phyloP scores from a whole-genome alignment of 2,329 filamentous ascomycete species.

The Fonsecaea nubica region DNA sequence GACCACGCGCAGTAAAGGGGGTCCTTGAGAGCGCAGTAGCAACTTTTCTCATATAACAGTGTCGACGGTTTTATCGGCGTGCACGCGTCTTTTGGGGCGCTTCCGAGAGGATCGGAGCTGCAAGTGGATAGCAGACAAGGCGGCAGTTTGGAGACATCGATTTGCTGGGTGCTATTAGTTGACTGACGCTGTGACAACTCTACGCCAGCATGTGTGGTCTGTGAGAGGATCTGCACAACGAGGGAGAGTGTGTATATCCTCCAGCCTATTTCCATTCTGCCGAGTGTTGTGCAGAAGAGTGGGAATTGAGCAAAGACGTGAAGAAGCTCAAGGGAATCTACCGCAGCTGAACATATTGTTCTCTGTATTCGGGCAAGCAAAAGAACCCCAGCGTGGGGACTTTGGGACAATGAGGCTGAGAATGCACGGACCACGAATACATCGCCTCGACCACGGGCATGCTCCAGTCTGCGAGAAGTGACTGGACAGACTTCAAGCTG shows the following conservation, averaged over 20 bases:
- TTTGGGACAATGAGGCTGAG: background rate
- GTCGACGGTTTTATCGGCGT: background rate
- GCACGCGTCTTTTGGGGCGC: background rate
- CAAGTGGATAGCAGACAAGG: background rate
- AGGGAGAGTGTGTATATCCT: background rate
- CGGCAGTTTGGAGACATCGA: background rate
- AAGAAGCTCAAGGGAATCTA: background rate
- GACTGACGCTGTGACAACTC: background rate
- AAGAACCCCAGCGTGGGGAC: background rate
- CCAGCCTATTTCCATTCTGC: background rate
- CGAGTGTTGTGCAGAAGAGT: background rate
- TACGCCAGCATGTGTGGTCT: background rate
- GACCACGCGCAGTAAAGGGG: background rate
- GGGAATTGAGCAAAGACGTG: background rate
- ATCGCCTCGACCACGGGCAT: background rate
- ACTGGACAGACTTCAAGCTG: background rate
- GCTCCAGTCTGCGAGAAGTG: background rate
- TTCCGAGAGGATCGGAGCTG: background rate
- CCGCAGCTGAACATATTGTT: background rate
- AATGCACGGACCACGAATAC: background rate
- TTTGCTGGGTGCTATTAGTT: background rate
- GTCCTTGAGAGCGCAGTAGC: constrained; percentile 3
- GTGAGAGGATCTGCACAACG: background rate
- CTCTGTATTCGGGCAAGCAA: background rate
- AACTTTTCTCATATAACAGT: background rate